phyloP scores from a whole-genome alignment of 2,329 filamentous ascomycete genomes.

The Arthrobotrys entomopaga region DNA sequence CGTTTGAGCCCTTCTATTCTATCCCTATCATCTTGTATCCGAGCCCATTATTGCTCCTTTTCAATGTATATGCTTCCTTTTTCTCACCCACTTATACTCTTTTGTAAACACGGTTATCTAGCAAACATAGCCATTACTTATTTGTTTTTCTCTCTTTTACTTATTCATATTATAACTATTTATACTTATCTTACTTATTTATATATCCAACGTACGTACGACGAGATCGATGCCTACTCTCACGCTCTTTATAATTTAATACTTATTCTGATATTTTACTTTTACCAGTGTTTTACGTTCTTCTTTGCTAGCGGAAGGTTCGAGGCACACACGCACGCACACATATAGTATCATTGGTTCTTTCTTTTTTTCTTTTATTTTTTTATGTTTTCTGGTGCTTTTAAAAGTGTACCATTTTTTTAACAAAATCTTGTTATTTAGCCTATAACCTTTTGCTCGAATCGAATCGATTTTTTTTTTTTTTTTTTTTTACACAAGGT shows the following conservation, averaged over 20 bases:
- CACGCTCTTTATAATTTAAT: conserved; percentile 38
- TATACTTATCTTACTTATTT: neutral
- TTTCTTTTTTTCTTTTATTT: conserved; percentile 35
- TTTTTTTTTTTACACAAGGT: no score
- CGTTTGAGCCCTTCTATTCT: conserved; percentile 22
- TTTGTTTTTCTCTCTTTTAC: conserved; percentile 17
- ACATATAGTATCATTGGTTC: conserved; percentile 14
- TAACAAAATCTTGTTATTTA: conserved; percentile 24
- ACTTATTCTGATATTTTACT: conserved; percentile 33
- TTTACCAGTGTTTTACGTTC: conserved; percentile 46
- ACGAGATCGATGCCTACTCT: conserved; percentile 53
- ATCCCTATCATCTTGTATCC: conserved; percentile 18
- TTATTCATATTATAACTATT: conserved; percentile 9
- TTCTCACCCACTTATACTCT: conserved; percentile 32
- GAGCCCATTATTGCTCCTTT: conserved; percentile 48
- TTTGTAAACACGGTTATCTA: conserved; percentile 18
- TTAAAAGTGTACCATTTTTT: conserved; percentile 29
- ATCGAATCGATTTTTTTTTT: no score
- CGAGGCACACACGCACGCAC: neutral
- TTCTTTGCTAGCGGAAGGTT: conserved; percentile 23
- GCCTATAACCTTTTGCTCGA: neutral
- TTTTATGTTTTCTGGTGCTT: conserved; percentile 51
- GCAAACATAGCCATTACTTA: conserved; percentile 10
- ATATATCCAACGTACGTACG: conserved; percentile 48
- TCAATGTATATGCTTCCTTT: conserved; percentile 54